phyloP scores from a whole-genome alignment of 2,329 filamentous ascomycete species.

The Aureobasidium sp. region DNA sequence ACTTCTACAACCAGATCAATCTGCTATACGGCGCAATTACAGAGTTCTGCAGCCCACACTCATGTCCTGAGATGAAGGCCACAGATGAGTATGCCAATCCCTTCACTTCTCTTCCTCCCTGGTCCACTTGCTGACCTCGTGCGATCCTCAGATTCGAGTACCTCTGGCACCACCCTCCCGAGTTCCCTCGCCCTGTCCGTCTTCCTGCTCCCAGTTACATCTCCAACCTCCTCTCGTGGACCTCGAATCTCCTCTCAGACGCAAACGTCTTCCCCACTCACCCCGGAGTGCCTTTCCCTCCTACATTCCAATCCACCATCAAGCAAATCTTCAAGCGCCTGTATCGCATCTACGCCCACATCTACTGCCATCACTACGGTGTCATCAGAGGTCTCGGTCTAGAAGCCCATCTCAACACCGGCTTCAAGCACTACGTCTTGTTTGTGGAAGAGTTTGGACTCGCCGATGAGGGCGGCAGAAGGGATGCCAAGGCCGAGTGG shows the following conservation, averaged over 20 bases:
- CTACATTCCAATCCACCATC: conserved; percentile 84
- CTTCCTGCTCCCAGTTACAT: conserved; percentile 97
- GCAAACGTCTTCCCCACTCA: conserved; percentile 75
- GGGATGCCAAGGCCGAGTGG: conserved; percentile 56
- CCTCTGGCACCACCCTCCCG: conserved; percentile 93
- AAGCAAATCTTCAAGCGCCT: conserved; percentile 99
- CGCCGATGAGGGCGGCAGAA: conserved; percentile 58
- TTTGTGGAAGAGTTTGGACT: conserved; percentile 96
- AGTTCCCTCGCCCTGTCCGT: conserved; percentile 93
- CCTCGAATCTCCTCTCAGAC: conserved; percentile 91
- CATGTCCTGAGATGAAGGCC: conserved; percentile 99
- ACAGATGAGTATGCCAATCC: conserved; percentile 72
- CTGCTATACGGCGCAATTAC: conserved; percentile 97
- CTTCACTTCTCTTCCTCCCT: neutral
- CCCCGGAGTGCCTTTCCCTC: conserved; percentile 81
- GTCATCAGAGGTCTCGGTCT: conserved; percentile 91
- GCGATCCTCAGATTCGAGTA: conserved; percentile 71
- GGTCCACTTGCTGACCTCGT: neutral
- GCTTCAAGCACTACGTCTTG: conserved; percentile 98
- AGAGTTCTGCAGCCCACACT: conserved; percentile 95
- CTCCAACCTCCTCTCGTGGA: conserved; percentile 95
- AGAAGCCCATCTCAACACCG: conserved; percentile 95
- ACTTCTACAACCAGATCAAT: conserved; percentile 99
- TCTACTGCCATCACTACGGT: conserved; percentile 97
- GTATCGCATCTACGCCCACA: conserved; percentile 94